Base-by-base conservation (phyloP, 2,329 filamentous ascomycete genomes). In the Neonectria faginata region DNA sequence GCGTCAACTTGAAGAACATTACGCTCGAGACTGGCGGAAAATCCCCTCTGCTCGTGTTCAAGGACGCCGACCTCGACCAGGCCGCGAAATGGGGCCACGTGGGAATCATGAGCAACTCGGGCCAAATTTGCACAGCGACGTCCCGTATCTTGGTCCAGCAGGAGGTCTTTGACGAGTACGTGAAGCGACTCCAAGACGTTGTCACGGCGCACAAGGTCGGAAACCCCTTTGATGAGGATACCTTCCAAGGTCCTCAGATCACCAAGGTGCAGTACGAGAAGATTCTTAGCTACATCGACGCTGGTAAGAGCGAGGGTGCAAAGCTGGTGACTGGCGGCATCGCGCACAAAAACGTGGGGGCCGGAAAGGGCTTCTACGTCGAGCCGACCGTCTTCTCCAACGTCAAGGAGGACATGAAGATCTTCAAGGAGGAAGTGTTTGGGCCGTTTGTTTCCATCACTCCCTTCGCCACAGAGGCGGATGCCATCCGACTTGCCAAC, bases 271-370 rank as follows among this genome's bases (percentile, higher is more conserved):
- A 91, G 72, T 89, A 87, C 69, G 88, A 91, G 50, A 81, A 86
- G 12, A 84, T 92, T 3, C 81, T 92, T 12, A 83, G 82, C 2
- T 92, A 89, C 76, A 87, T 92, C 57, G 84, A 91, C 66, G 71
- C 81, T 22, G 89, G 89, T n/a, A 89, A 89, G 75, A 81, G 82
- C 3, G 88, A 90, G 73, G 89, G 89, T 18, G 87, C 89, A 1
- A 88, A 80, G 1, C 79, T 92, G 9, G 64, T 62, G 6, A 51
- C 65, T 9, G 70, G 70, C 11, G 70, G 70, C 14, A 60, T 63
- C 2, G 56, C 67, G 0, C 42, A 66, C 25, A 58, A 66, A 41
- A 60, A 66, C 16, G 67, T 74, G 1, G 56, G 59, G n/a, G 41
- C 45, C 5, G 36, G 65, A 14, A 73, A 69, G 60, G 74, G 74